Base-by-base conservation (phyloP, 257 asterid genomes). In the Perilla frutescens region DNA sequence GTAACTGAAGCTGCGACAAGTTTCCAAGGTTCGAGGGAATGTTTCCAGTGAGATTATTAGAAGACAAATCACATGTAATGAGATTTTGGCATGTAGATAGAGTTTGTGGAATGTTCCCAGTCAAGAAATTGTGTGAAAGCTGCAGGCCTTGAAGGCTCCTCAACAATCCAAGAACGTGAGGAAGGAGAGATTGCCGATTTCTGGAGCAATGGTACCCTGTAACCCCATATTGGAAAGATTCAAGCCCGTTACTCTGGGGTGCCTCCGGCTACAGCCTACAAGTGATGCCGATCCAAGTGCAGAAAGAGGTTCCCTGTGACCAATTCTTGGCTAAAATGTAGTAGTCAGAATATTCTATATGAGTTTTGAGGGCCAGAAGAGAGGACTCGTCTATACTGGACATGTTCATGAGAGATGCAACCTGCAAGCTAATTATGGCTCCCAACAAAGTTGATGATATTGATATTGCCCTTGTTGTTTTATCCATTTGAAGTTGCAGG, bases 231-330 rank as follows among this genome's bases (percentile, higher is more conserved):
- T 1, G 15, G 62, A 10, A 3, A 57, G 57, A 65, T 45, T 39
- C 40, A 65, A 15, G 5, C 20, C 40, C 11, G 57, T 31, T 1
- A 62, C 77, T 51, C 72, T 40, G 9, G 14, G 49, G 13, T 7
- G 29, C 26, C 12, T 15, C 40, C 51, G 51, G 60, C 80, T 37
- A 11, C 80, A 76, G 2, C n/a, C n/a, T n/a, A n/a, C n/a, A n/a
- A n/a, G 7, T 53, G 40, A 76, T 49, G 3, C 76, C 76, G 4
- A 62, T 53, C 80, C 80, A 76, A 4, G 12, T 32, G 15, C 80
- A 76, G 1, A 61, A 61, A 0, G 71, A 32, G 32, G 80, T 51
- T 3, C 7, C 60, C 0, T 45, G 70, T 0, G 79, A 8, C 80
- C 80, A 76, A 9, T 61, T 68, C 15, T 6, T 69, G 1, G 72